Evolutionary conservation across 495 filamentous ascomycete species (phyloP), one percentile per base, ranked within the genome.

Genomic region (Trichoderma parareesei): DNA sequence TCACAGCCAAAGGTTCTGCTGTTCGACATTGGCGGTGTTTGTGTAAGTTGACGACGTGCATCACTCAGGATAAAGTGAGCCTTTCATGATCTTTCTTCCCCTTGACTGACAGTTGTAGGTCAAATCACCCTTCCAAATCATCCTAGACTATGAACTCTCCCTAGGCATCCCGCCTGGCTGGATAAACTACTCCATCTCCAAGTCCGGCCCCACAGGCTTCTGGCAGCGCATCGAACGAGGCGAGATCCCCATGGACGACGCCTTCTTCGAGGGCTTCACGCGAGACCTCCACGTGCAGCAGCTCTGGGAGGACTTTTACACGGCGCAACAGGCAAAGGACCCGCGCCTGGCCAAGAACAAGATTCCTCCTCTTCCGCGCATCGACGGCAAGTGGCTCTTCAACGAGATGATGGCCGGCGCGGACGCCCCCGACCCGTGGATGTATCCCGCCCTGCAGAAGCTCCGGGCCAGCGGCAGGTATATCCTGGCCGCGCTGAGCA

Each of bases 21-120:
- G 46, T 98, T 98, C 74, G 94, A 98, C 76, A 93, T 98, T 71
- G 94, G 94, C 55, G 94, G 94, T 67, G 94, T 98, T 69, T 94
- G 90, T 81, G 94, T 97, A 89, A 79, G 90, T 79, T 64, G 41
- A 27, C 27, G 27, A 27, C 27, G 27, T 27, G 27, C 27, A 27
- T 27, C 27, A 27, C 27, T 27, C 27, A 27, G 27, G 27, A 27
- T 27, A 27, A 27, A 27, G 27, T 27, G 27, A 27, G 27, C 27
- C 27, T 2, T 27, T 27, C 27, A 27, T 27, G 27, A 2, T 27
- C 1, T 27, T 27, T 27, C 27, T 37, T 48, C 20, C 18, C 14
- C 14, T 46, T 13, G 33, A 57, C 71, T 74, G 68, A 77, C 60
- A 7, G 37, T 40, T n/a, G 37, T 68, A 96, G 92, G 91, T 96